Percentiles rank a stretch among this genome's conserved stretches.
Evolutionary conservation across 139 green algal species (phyloP).

Genomic region (Tetraselmis chui): DNA sequence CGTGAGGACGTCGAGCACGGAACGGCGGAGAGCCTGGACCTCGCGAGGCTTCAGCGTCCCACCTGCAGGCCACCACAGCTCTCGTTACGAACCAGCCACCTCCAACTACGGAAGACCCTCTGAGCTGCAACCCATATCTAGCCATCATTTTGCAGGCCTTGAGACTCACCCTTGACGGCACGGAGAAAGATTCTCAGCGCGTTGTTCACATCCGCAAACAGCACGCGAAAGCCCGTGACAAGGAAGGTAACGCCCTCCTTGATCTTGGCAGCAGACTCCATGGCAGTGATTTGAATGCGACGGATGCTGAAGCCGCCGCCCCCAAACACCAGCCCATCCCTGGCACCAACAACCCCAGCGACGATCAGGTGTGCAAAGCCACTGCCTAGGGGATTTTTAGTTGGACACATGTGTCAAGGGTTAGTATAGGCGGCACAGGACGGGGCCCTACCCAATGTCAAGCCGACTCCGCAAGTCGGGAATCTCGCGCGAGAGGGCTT

Average conservation of each 20-base stretch:
- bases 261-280: slow-evolving; percentile 15
- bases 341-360: too few species aligned
- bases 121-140: neutral
- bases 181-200: slow-evolving; percentile 19
- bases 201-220: slow-evolving; percentile 34
- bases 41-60: slow-evolving; percentile 83
- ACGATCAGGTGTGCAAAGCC: too few species aligned
- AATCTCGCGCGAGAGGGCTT: slow-evolving; percentile 72
- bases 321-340: slow-evolving; percentile 67
- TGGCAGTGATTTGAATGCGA: neutral
- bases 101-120: too few species aligned
- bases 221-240: slow-evolving; percentile 55
- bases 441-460: slow-evolving; percentile 51
- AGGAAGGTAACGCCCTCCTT: slow-evolving; percentile 77
- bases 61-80: slow-evolving; percentile 31
- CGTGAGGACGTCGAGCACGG: slow-evolving; percentile 78
- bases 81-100: too few species aligned
- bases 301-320: slow-evolving; percentile 24
- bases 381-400: too few species aligned
- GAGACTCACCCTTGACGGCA: slow-evolving; percentile 1
- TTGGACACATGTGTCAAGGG: too few species aligned
- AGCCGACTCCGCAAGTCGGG: slow-evolving; percentile 77
- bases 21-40: slow-evolving; percentile 84
- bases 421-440: too few species aligned
- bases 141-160: neutral